Evolutionary conservation across 75 land plant genomes (phyloP).

Genomic region (Adiantum capillusveneris): DNA sequence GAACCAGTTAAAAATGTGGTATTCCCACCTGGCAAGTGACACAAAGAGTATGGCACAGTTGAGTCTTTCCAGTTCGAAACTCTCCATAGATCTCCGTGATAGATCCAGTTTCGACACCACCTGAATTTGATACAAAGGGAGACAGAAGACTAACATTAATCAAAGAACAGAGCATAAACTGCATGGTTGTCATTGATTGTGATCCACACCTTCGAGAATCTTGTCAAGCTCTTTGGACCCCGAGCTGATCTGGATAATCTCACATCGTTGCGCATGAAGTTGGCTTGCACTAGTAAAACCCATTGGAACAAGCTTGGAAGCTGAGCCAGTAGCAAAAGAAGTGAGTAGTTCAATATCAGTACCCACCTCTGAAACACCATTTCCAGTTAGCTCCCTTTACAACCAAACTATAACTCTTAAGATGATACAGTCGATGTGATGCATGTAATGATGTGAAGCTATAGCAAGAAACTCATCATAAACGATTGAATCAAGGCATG

Average conservation of each 20-base stretch:
- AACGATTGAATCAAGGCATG: no score
- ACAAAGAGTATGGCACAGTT: slow-evolving; percentile 37
- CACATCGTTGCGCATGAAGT: slow-evolving; percentile 86
- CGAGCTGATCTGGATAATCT: slow-evolving; percentile 88
- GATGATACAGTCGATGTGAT: no score
- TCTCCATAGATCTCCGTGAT: slow-evolving; percentile 48
- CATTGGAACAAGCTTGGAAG: slow-evolving; percentile 93
- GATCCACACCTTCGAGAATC: slow-evolving; percentile 60
- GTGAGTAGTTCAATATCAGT: background rate
- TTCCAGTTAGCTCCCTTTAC: no score
- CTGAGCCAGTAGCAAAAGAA: slow-evolving; percentile 20
- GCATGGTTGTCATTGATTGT: background rate
- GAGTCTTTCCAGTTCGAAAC: slow-evolving; percentile 38
- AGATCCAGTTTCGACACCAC: slow-evolving; percentile 35
- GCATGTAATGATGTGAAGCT: no score
- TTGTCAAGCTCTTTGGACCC: slow-evolving; percentile 93
- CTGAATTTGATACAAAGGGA: background rate
- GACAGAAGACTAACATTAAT: no score
- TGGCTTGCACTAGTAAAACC: slow-evolving; percentile 93
- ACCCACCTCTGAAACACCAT: no score
- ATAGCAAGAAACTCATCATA: no score
- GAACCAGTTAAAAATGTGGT: background rate
- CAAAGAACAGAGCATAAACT: background rate
- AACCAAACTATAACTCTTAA: no score
- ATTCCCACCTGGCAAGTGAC: slow-evolving; percentile 34